Evolutionary conservation across 2,329 filamentous ascomycete species (phyloP).

Genomic region (Dendrostoma leiphaemia): DNA sequence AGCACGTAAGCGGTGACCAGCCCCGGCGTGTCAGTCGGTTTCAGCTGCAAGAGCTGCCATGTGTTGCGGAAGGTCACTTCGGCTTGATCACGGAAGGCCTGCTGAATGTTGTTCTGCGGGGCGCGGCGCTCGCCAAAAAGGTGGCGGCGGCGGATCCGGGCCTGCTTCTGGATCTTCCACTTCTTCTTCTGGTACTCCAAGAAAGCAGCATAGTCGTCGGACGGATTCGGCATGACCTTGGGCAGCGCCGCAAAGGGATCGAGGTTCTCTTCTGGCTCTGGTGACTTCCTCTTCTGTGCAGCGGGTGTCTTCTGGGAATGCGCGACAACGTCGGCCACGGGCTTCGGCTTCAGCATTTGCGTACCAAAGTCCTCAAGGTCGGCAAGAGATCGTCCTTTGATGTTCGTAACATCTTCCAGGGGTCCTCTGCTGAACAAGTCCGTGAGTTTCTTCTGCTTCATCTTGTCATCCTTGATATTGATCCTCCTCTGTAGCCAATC

Average conservation of each 20-base stretch:
- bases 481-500: conserved; percentile 96
- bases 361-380: conserved; percentile 83
- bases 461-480: conserved; percentile 90
- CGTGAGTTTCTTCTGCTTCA: conserved; percentile 99
- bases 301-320: conserved; percentile 53
- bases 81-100: conserved; percentile 85
- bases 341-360: conserved; percentile 65
- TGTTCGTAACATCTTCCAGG: conserved; percentile 70
- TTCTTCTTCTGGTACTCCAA: conserved; percentile 96
- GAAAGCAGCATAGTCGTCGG: conserved; percentile 84
- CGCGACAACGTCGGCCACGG: conserved; percentile 50
- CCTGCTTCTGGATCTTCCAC: conserved; percentile 96
- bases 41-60: conserved; percentile 91
- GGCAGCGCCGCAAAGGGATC: conserved; percentile 85
- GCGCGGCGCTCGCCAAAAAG: conserved; percentile 83
- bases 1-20: conserved; percentile 86
- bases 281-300: conserved; percentile 70
- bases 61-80: conserved; percentile 86
- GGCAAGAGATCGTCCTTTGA: conserved; percentile 50
- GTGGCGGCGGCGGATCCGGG: conserved; percentile 79
- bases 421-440: conserved; percentile 79
- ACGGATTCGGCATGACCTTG: conserved; percentile 78
- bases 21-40: conserved; percentile 78
- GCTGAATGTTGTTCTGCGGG: conserved; percentile 62
- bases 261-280: conserved; percentile 62